Conservation (phyloP, 1,139 yeast species). For the Suhomyces maxii region DNA sequence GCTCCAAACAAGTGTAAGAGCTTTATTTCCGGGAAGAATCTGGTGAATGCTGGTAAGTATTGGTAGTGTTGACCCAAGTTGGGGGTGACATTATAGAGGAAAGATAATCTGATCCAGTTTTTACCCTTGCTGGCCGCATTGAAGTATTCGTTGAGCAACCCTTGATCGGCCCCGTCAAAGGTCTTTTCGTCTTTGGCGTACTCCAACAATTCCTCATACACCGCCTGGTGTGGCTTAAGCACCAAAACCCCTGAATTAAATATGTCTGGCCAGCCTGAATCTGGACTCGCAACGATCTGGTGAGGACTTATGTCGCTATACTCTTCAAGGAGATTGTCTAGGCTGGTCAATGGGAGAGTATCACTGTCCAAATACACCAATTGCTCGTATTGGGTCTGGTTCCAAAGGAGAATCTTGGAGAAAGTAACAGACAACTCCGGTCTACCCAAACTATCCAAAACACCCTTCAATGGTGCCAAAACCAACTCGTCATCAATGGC, state of each 20-base stretch:
- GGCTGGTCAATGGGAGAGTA: slow-evolving; percentile 26
- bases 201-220: slow-evolving; percentile 20
- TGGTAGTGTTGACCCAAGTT: slow-evolving; percentile 28
- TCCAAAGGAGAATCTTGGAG: slow-evolving; percentile 31
- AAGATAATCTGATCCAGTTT: slow-evolving; percentile 32
- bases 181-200: slow-evolving; percentile 17
- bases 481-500: slow-evolving; percentile 23
- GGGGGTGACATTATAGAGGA: slow-evolving; percentile 34
- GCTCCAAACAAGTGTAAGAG: slow-evolving; percentile 32
- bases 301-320: slow-evolving; percentile 14
- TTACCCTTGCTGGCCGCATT: slow-evolving; percentile 16
- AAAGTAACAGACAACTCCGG: slow-evolving; percentile 30
- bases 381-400: slow-evolving; percentile 23
- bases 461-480: slow-evolving; percentile 21
- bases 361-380: slow-evolving; percentile 34
- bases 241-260: slow-evolving; percentile 35
- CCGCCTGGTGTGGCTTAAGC: slow-evolving; percentile 23
- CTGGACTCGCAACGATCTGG: slow-evolving; percentile 31
- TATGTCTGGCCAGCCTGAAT: slow-evolving; percentile 41
- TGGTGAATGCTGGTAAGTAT: slow-evolving; percentile 31
- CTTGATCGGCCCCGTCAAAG: slow-evolving; percentile 40
- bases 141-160: slow-evolving; percentile 32
- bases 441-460: slow-evolving; percentile 24
- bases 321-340: slow-evolving; percentile 27
- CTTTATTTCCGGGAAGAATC: slow-evolving; percentile 29